Base-by-base conservation (phyloP, 306 rosid genomes). In the Quercus cerris region DNA sequence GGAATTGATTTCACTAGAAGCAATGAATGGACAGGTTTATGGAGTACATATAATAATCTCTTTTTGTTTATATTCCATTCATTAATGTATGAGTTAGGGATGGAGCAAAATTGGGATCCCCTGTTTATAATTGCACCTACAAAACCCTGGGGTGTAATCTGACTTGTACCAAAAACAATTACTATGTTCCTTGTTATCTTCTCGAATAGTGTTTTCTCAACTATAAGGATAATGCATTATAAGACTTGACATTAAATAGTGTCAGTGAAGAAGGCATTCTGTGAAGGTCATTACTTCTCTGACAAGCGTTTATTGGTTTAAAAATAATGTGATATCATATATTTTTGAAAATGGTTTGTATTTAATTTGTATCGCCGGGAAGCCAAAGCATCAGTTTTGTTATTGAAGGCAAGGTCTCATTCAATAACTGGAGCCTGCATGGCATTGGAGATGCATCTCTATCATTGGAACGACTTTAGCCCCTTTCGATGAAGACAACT, bases 401-500 rank as follows among this genome's bases (percentile, higher is more conserved):
- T 5, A 1, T 33, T 33, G 38, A 33, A 33, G 38, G 38, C 23
- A 88, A 76, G 85, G 73, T 56, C 28, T 92, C 98, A 27, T 94
- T 94, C 86, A 91, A 89, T 46, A 90, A 90, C 15, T 85, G 83
- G 72, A 87, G 94, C 90, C 82, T 94, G 30, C 98, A 94, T 78
- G 85, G 92, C 27, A 79, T 92, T 80, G 92, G 95, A 31, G 75
- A 68, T 56, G 75, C 13, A 84, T 94, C 23, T 74, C 94, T 1
- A 86, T 94, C 44, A 75, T 91, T 30, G 97, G 98, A 75, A 94
- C 84, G 82, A 94, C 98, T 62, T 77, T 94, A 82, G 91, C 98
- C 73, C 95, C 99, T 44, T 92, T 94, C 77, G 95, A 92, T 68
- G 97, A 92, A 51, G 98, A 94, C 81, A 90, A 90, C 85, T 86